Percentiles rank a stretch among this genome's conserved stretches.
phyloP scores from a whole-genome alignment of 257 asterid species.

The Dorcoceras hygrometricum region DNA sequence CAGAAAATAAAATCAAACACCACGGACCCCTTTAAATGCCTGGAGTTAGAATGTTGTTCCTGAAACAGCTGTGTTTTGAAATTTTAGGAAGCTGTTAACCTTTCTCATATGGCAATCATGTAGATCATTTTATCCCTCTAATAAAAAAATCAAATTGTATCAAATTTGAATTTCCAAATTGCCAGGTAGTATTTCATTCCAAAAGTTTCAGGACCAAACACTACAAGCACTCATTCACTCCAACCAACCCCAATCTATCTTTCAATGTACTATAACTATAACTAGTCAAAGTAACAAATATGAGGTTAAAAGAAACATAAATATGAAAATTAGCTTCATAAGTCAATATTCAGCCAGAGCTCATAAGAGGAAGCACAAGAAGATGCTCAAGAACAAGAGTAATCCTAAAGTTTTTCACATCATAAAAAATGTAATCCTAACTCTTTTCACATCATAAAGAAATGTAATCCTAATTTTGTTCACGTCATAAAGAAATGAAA shows the following conservation, averaged over 20 bases:
- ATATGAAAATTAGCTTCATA: not conserved
- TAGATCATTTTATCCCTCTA: too few relatives aligned
- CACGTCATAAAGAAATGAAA: too few relatives aligned
- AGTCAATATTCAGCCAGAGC: not conserved
- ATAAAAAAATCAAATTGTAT: not conserved
- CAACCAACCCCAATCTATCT: not conserved
- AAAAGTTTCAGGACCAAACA: not conserved
- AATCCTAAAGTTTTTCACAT: not conserved
- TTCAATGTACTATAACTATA: not conserved
- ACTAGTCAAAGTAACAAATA: not conserved
- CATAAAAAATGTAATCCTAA: not conserved
- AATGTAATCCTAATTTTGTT: not conserved
- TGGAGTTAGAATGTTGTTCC: not conserved
- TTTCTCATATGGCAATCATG: not conserved
- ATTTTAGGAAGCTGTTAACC: not conserved
- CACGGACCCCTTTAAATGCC: not conserved
- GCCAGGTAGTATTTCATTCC: constrained; percentile 8
- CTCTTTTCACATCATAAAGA: too few relatives aligned
- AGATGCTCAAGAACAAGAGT: not conserved
- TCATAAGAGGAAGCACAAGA: not conserved
- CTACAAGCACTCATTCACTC: not conserved
- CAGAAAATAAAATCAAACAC: constrained; percentile 19
- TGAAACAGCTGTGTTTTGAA: too few relatives aligned
- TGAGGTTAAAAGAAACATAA: not conserved
- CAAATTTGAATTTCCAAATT: not conserved